Base-by-base conservation (phyloP, 176 grass and related monocot genomes). In the Phoenix roebelenii region DNA sequence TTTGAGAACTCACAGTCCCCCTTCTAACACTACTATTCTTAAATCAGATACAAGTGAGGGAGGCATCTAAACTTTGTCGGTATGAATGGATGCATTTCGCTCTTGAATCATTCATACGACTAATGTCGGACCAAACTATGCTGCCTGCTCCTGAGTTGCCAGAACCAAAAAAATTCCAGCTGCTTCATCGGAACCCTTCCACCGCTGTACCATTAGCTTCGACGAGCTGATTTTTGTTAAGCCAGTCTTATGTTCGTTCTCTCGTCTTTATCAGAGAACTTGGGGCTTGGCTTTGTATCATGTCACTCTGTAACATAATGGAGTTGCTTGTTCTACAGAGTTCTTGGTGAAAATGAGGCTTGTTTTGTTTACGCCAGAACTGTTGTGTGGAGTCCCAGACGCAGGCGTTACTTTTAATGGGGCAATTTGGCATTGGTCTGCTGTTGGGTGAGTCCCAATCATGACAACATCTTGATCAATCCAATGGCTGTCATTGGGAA, bases 61-160 rank as follows among this genome's bases (percentile, higher is more conserved):
- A 84, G 12, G 80, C 84, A 5, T 80, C 64, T 3, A n/a, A 69
- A 3, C 56, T 84, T 15, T 93, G 80, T 18, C 80, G 84, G 28
- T 93, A 93, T 1, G 77, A 84, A 57, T 93, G 89, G 89, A 93
- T 93, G 80, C 70, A 71, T 5, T 74, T 87, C 69, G 80, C 74
- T 3, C 70, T 93, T 15, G 26, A 74, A 50, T 74, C 56, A 30
- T 75, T 89, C 17, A 49, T 17, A 56, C 22, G 23, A 9, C 52
- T 32, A 5, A 6, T 68, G 51, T 16, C 18, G 0, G 65, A 18
- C n/a, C n/a, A 62, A 50, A 29, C n/a, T 18, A 22, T 9, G 39
- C 63, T 3, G 5, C 16, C 35, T 16, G 59, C 23, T 16, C 20
- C 20, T 49, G 71, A 30, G 17, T 39, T 52, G 53, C n/a, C 22